phyloP scores from a whole-genome alignment of 768 basidiomycete species.

The Podaxis rugospora region DNA sequence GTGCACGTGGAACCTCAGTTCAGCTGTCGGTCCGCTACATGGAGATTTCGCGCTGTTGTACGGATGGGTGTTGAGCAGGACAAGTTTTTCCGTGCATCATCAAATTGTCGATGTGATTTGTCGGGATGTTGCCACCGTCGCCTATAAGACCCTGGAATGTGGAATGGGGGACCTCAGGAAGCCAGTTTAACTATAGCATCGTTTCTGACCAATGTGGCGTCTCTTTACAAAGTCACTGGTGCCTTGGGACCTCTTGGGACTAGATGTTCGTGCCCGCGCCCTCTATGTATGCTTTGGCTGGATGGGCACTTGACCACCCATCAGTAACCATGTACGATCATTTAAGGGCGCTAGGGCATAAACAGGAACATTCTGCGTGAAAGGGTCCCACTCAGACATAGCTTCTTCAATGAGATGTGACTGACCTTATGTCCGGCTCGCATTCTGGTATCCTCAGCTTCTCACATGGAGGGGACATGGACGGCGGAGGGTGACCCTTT shows the following conservation, averaged over 20 bases:
- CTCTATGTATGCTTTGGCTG: background rate
- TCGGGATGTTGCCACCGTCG: background rate
- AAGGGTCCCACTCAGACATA: background rate
- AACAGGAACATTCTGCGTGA: background rate
- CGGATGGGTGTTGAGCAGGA: background rate
- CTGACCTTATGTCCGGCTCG: background rate
- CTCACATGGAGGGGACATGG: background rate
- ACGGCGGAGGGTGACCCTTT: background rate
- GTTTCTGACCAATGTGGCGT: slow-evolving; percentile 6
- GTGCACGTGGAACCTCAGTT: slow-evolving; percentile 22
- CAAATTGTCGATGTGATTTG: background rate
- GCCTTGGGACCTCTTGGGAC: slow-evolving; percentile 10
- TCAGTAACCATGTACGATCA: no score
- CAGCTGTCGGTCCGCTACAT: slow-evolving; percentile 7
- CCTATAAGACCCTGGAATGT: background rate
- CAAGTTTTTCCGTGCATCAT: slow-evolving; percentile 5
- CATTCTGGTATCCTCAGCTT: background rate
- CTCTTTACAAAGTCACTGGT: slow-evolving; percentile 14
- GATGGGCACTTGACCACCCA: background rate
- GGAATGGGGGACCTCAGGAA: background rate
- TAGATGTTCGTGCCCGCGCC: background rate
- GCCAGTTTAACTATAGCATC: slow-evolving; percentile 11
- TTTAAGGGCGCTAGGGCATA: background rate
- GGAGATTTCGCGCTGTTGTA: background rate
- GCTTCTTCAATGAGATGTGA: background rate